Evolutionary conservation across 768 basidiomycete genomes (phyloP).

Genomic region (Suillus tomentosus): DNA sequence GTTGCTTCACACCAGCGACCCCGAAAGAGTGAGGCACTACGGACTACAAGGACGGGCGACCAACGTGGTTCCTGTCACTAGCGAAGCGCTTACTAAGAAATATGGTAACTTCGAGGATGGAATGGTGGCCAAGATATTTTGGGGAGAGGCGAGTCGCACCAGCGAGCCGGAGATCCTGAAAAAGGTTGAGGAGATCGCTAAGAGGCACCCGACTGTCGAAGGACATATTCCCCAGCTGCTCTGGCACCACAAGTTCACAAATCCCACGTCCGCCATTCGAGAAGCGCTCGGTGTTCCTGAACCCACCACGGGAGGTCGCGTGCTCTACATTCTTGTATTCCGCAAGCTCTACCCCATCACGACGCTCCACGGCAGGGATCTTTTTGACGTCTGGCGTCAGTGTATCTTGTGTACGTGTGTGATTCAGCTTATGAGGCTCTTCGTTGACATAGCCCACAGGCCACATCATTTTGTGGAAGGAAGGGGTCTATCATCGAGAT

Average conservation of each 20-base stretch:
- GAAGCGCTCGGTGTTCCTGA: neutral
- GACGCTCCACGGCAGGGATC: too few relatives aligned
- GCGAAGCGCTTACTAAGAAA: neutral
- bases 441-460: neutral
- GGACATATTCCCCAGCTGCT: neutral
- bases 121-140: neutral
- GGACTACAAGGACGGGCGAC: neutral
- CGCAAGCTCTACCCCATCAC: neutral
- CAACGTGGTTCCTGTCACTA: slow-evolving; percentile 2
- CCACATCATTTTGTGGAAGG: too few relatives aligned
- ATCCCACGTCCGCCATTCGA: neutral
- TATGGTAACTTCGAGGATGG: neutral
- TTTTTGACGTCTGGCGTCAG: neutral
- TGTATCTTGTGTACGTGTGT: neutral
- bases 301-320: neutral
- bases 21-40: neutral
- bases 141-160: neutral
- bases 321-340: slow-evolving; percentile 4
- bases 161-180: neutral
- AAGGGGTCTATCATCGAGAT: too few relatives aligned
- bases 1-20: neutral
- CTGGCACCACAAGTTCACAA: neutral
- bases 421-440: too few relatives aligned
- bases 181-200: slow-evolving; percentile 1
- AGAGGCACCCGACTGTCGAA: neutral